These are phyloP conservation scores for Ogataea pilisensis DNA, from an alignment of 805 yeast species.

Conservation along the genomic window DNA sequence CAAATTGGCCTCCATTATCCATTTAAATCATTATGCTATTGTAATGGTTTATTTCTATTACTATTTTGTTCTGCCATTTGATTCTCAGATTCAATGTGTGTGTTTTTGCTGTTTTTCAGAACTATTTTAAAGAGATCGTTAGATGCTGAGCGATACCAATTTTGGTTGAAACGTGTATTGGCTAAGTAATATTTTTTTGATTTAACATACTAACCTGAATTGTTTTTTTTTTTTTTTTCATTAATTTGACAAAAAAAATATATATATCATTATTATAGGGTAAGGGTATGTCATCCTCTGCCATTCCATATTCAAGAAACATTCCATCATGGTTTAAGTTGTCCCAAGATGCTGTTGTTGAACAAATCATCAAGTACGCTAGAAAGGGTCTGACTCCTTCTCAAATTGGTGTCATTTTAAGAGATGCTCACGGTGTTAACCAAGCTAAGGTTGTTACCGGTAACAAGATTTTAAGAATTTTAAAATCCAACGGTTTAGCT, in stretches of 20 bases:
- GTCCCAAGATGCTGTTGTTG: constrained; percentile 91
- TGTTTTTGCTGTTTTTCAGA: background rate
- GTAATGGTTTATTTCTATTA: too few species aligned
- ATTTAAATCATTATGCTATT: too few species aligned
- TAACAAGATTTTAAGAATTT: constrained; percentile 98
- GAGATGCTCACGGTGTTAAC: constrained; percentile 99
- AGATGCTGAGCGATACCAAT: constrained; percentile 50
- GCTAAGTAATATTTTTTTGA: constrained; percentile 24
- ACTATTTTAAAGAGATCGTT: background rate
- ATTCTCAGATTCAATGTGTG: background rate
- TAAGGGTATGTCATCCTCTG: constrained; percentile 98
- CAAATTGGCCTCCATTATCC: too few species aligned
- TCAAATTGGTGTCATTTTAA: constrained; percentile 97
- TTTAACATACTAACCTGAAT: constrained; percentile 38
- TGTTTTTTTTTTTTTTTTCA: constrained; percentile 9
- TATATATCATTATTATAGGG: constrained; percentile 50
- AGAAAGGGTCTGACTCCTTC: constrained; percentile 99
- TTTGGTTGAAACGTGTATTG: constrained; percentile 32
- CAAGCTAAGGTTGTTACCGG: constrained; percentile 97
- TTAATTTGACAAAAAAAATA: background rate
- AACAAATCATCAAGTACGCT: constrained; percentile 98
- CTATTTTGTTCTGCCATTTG: too few species aligned
- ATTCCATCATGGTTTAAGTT: constrained; percentile 99
- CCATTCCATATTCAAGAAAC: constrained; percentile 98
- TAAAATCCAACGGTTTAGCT: constrained; percentile 99